These are phyloP conservation scores for Carallia brachiata DNA, from an alignment of 345 rosid genomes.

Conservation along the genomic window DNA sequence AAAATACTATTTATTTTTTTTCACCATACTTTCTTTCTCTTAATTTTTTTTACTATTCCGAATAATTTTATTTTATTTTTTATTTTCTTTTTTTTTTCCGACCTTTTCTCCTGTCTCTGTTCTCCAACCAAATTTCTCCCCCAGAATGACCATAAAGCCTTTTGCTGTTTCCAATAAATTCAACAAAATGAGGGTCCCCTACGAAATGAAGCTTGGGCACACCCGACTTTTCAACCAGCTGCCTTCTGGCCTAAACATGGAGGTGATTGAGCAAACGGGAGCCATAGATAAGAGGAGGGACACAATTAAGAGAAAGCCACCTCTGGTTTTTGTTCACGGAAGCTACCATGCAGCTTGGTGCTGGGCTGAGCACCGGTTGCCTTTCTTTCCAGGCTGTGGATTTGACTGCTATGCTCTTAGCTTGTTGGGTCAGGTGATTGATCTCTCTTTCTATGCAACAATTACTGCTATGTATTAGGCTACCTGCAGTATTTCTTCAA, in stretches of 20 bases:
- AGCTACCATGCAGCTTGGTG: constrained; percentile 98
- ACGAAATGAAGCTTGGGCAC: constrained; percentile 63
- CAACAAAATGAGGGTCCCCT: constrained; percentile 35
- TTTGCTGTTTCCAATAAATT: constrained; percentile 32
- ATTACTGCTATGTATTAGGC: too few relatives aligned
- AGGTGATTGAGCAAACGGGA: constrained; percentile 67
- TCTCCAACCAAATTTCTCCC: constrained; percentile 12
- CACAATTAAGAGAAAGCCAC: constrained; percentile 35
- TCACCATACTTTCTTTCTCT: too few relatives aligned
- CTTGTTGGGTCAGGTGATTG: constrained; percentile 70
- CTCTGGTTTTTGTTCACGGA: constrained; percentile 82
- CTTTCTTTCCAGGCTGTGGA: constrained; percentile 73
- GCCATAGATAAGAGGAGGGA: neutral
- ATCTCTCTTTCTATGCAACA: neutral
- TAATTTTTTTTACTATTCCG: too few relatives aligned
- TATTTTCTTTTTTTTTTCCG: too few relatives aligned
- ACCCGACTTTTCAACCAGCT: constrained; percentile 66
- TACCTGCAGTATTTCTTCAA: too few relatives aligned
- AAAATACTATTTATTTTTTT: too few relatives aligned
- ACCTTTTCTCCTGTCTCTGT: constrained; percentile 14
- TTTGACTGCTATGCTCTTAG: constrained; percentile 82
- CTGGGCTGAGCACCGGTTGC: constrained; percentile 93
- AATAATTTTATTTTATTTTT: too few relatives aligned
- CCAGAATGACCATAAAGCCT: constrained; percentile 29
- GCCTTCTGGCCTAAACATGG: constrained; percentile 76